Conservation (phyloP, 257 asterid genomes). For the Salvia splendens region DNA sequence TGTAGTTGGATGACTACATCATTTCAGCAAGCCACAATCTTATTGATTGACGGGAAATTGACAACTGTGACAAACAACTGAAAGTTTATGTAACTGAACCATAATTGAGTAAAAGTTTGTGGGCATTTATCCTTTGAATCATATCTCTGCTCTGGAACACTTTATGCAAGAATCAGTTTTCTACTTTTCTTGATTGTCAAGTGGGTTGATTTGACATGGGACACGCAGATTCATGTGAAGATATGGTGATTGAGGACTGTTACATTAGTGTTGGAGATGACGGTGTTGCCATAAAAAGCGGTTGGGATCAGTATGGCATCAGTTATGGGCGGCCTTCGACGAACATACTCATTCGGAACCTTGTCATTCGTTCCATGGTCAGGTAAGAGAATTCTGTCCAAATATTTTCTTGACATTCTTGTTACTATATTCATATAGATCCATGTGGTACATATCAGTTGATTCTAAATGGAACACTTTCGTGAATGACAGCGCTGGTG, state of each 20-base stretch:
- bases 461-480: background rate
- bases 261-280: conserved; percentile 98
- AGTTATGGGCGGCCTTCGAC: conserved; percentile 74
- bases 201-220: conserved; percentile 13
- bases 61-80: too few species aligned
- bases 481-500: conserved; percentile 70
- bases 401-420: conserved; percentile 6
- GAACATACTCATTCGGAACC: conserved; percentile 78
- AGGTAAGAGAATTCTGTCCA: conserved; percentile 51
- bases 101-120: too few species aligned
- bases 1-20: too few species aligned
- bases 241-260: conserved; percentile 86
- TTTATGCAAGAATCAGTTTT: background rate
- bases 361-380: conserved; percentile 89
- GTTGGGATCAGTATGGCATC: conserved; percentile 97
- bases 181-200: conserved; percentile 9
- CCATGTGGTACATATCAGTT: background rate
- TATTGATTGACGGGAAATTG: too few species aligned
- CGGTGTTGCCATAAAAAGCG: conserved; percentile 95
- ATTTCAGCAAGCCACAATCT: too few species aligned
- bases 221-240: conserved; percentile 87
- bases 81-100: too few species aligned
- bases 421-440: background rate
- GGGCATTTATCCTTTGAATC: background rate
- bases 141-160: background rate